Evolutionary conservation across 371 early-diverging fungal genomes (phyloP).

Genomic region (Coemansia linderi): DNA sequence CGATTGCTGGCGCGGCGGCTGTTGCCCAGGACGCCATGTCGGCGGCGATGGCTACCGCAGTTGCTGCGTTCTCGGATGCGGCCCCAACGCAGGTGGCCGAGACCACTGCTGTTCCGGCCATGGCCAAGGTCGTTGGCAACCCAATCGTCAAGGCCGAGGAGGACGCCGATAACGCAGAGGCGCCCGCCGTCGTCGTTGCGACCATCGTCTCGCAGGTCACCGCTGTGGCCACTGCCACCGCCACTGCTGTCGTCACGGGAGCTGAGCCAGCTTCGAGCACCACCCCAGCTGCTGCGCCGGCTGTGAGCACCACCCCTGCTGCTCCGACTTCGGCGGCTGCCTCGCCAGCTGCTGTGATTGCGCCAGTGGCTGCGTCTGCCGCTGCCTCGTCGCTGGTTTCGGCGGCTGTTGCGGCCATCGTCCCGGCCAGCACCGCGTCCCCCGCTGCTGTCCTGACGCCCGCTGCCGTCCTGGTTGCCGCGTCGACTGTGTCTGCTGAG

Average conservation of each 20-base stretch:
- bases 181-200: neutral
- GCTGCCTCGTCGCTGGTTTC: neutral
- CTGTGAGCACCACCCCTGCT: neutral
- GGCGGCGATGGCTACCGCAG: slow-evolving; percentile 5
- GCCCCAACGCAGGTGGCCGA: neutral
- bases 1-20: neutral
- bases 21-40: slow-evolving; percentile 3
- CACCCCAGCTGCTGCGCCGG: neutral
- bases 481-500: neutral
- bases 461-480: neutral
- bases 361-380: neutral
- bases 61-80: slow-evolving; percentile 1
- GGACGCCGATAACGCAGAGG: neutral
- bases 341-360: neutral
- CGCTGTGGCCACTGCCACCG: slow-evolving; percentile 6
- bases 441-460: slow-evolving; percentile 1
- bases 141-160: neutral
- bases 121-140: neutral
- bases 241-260: neutral
- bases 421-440: neutral
- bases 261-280: neutral
- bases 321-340: slow-evolving; percentile 1
- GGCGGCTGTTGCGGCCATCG: neutral
- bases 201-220: neutral
- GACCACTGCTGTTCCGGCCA: neutral